Evolutionary conservation across 2,329 filamentous ascomycete genomes (phyloP), one percentile per base, ranked within the genome.

Genomic region (Sporothrix euskadiensis): DNA sequence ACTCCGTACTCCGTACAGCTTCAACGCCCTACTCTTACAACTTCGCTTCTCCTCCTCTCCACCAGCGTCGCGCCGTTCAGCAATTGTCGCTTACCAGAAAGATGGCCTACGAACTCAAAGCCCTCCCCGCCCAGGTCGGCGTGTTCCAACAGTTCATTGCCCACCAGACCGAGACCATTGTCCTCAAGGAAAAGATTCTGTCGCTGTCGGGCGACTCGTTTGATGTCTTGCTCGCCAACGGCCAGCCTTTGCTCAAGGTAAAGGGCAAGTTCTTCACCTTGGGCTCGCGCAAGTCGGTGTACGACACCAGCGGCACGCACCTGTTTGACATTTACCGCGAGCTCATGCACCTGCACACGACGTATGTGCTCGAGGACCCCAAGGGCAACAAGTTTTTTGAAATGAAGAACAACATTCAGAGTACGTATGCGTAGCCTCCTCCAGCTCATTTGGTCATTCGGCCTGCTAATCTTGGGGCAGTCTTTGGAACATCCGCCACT

Each of bases 131-230:
- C 19, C 69, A 61, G 49, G 66, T 76, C 57, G 76, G 73, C 65
- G n/a, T 77, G 47, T 77, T 73, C 59, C 1, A 7, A 30, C 65
- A 74, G 41, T 75, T 71, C 32, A 19, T 76, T 19, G 74, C 76
- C 30, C 47, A 19, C 19, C 47, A 74, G 73, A 14, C 79, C 6
- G 83, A 85, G 77, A 88, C 85, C 1, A 81, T 92, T 7, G 78
- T 88, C 1, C 82, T 92, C 68, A 88, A 86, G 77, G 89, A 92
- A 78, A 89, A 88, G 77, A 83, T 90, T 22, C 79, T 90, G 73
- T 90, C 89, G 3, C 81, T 91, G 9, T 85, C 85, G 0, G 88
- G 89, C 73, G 89, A 92, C 81, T 88, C 85, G 79, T 92, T 91
- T 81, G 86, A 88, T 75, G 87, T 92, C 80, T 86, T 85, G 71